These are phyloP conservation scores for Solanum bulbocastanum DNA, from an alignment of 257 asterid species.

Conservation along the genomic window DNA sequence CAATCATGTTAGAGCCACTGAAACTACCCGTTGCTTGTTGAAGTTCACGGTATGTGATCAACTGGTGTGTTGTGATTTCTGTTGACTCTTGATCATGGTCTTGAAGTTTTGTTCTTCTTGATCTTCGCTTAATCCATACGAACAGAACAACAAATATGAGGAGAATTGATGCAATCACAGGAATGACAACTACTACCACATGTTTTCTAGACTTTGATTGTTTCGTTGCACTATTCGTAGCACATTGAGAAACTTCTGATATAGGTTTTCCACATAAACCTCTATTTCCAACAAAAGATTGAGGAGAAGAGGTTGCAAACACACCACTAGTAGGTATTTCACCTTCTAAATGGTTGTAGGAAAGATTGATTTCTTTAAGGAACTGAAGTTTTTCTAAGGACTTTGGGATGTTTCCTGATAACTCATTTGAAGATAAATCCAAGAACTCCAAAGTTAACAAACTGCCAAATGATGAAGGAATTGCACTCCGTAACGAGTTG, in stretches of 20 bases:
- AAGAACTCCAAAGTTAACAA: background rate
- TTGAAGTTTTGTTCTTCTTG: background rate
- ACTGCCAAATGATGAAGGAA: slow-evolving; percentile 26
- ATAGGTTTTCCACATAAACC: slow-evolving; percentile 18
- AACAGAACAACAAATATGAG: background rate
- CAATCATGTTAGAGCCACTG: slow-evolving; percentile 17
- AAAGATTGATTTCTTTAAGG: slow-evolving; percentile 19
- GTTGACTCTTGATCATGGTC: slow-evolving; percentile 6
- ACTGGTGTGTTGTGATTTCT: slow-evolving; percentile 1
- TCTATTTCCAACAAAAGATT: slow-evolving; percentile 10
- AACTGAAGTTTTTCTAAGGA: slow-evolving; percentile 11
- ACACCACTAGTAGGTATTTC: slow-evolving; percentile 23
- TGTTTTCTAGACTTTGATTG: background rate
- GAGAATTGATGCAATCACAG: slow-evolving; percentile 2
- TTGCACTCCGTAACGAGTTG: slow-evolving; percentile 22
- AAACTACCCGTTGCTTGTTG: slow-evolving; percentile 17
- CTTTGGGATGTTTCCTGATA: slow-evolving; percentile 22
- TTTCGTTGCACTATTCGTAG: background rate
- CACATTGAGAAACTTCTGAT: slow-evolving; percentile 3
- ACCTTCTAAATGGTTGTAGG: slow-evolving; percentile 23
- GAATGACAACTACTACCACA: background rate
- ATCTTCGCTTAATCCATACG: slow-evolving; percentile 4
- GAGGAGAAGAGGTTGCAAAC: slow-evolving; percentile 18
- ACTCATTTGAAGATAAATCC: background rate
- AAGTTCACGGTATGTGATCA: slow-evolving; percentile 16